Evolutionary conservation across 208 protist genomes (phyloP).

Genomic region (Polymyxa betae): DNA sequence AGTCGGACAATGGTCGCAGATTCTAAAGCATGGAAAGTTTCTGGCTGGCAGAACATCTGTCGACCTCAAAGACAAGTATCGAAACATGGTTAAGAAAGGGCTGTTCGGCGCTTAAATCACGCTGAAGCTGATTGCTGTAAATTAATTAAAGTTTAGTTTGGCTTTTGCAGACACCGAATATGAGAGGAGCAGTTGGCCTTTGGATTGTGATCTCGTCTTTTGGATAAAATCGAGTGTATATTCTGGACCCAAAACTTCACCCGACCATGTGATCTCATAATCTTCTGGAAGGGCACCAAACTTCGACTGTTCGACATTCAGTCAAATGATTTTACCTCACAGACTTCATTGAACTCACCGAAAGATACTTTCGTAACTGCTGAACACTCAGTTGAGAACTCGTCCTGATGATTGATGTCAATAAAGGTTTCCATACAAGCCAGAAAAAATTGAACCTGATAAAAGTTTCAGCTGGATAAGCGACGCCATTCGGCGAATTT

Average conservation of each 20-base stretch:
- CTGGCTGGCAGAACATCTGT: background rate
- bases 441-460: no score
- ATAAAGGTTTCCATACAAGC: no score
- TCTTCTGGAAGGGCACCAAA: background rate
- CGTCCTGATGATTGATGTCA: no score
- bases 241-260: constrained; percentile 15
- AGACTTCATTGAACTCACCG: no score
- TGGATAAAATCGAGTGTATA: constrained; percentile 41
- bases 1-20: constrained; percentile 50
- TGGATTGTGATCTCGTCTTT: background rate
- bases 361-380: constrained; percentile 43
- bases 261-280: background rate
- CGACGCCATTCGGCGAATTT: no score
- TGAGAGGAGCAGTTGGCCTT: background rate
- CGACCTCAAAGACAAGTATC: constrained; percentile 60
- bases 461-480: no score
- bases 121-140: background rate
- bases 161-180: background rate
- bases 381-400: background rate
- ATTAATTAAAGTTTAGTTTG: background rate
- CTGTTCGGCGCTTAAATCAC: background rate
- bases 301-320: background rate
- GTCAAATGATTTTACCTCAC: no score
- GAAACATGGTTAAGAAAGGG: constrained; percentile 45
- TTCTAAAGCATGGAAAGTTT: constrained; percentile 37